phyloP scores from a whole-genome alignment of 495 filamentous ascomycete genomes.

The Chaetomium fimeti region DNA sequence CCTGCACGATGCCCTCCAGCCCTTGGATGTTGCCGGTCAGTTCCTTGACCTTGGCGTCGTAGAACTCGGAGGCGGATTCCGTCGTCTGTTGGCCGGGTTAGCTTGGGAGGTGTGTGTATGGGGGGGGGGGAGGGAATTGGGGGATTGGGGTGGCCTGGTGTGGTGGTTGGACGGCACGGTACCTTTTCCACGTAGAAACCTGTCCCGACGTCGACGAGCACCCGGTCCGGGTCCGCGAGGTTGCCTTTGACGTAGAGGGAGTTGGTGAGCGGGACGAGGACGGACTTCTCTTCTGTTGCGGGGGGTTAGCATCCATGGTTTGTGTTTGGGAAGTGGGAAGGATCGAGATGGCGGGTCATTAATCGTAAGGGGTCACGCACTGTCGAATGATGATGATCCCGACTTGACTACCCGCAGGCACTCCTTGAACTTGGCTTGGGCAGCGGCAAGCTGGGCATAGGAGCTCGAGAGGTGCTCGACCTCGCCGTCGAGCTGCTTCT shows the following conservation, averaged over 20 bases:
- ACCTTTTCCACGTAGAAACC: constrained; percentile 97
- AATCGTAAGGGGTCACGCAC: constrained; percentile 27
- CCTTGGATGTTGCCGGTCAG: constrained; percentile 75
- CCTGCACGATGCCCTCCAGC: constrained; percentile 80
- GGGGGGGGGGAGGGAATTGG: background rate
- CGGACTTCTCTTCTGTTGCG: constrained; percentile 52
- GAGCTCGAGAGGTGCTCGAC: constrained; percentile 89
- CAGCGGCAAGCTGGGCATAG: constrained; percentile 81
- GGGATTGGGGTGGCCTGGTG: background rate
- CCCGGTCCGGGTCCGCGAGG: constrained; percentile 71
- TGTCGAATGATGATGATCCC: constrained; percentile 47
- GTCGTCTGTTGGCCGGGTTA: constrained; percentile 28
- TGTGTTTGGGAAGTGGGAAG: too few species aligned
- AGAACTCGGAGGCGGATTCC: constrained; percentile 78
- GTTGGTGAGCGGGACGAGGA: constrained; percentile 87
- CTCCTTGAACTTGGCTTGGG: constrained; percentile 87
- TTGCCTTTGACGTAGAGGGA: constrained; percentile 90
- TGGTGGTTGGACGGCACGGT: constrained; percentile 10
- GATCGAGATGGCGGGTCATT: background rate
- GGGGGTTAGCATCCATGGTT: background rate
- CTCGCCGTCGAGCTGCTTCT: constrained; percentile 93
- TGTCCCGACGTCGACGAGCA: constrained; percentile 93
- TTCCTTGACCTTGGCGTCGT: constrained; percentile 78
- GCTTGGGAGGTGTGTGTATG: background rate
- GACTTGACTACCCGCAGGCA: constrained; percentile 73